Evolutionary conservation across 1,284 basidiomycete species (phyloP).

Genomic region (Peniophora sp.): DNA sequence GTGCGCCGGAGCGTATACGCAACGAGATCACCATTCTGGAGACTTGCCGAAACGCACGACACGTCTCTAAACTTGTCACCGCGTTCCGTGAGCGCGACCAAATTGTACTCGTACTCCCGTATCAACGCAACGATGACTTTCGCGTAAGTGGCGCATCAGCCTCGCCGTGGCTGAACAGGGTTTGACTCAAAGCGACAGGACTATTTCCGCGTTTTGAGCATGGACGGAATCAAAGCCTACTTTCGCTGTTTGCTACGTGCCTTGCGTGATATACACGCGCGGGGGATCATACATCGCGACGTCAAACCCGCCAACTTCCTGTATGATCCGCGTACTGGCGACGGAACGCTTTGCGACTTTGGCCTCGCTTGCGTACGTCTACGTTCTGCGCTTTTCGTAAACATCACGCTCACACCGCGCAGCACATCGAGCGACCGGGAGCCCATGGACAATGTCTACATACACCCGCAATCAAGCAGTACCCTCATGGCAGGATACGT

Average conservation of each 20-base stretch:
- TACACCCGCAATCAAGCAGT: conserved; percentile 46
- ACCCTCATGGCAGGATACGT: conserved; percentile 61
- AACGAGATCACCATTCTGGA: conserved; percentile 96
- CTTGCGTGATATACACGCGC: conserved; percentile 82
- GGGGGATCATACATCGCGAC: conserved; percentile 91
- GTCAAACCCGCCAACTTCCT: conserved; percentile 99
- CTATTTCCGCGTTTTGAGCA: conserved; percentile 65
- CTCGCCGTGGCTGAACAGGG: not conserved
- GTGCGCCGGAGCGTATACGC: conserved; percentile 84
- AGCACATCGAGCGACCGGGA: conserved; percentile 53
- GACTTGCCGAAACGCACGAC: conserved; percentile 72
- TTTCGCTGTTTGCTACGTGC: conserved; percentile 90
- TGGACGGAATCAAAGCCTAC: conserved; percentile 78
- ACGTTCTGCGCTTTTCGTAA: not conserved
- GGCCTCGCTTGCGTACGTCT: conserved; percentile 81
- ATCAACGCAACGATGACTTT: conserved; percentile 89
- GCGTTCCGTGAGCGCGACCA: conserved; percentile 92
- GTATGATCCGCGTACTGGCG: conserved; percentile 79
- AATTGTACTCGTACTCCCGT: conserved; percentile 93
- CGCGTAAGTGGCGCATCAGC: conserved; percentile 44
- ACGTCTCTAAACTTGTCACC: conserved; percentile 88
- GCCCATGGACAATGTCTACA: conserved; percentile 64
- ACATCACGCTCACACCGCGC: not conserved
- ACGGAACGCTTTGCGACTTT: conserved; percentile 92
- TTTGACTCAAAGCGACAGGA: conserved; percentile 40